Conservation (phyloP, 1,284 basidiomycete genomes). For the Naganishia cerealis region DNA sequence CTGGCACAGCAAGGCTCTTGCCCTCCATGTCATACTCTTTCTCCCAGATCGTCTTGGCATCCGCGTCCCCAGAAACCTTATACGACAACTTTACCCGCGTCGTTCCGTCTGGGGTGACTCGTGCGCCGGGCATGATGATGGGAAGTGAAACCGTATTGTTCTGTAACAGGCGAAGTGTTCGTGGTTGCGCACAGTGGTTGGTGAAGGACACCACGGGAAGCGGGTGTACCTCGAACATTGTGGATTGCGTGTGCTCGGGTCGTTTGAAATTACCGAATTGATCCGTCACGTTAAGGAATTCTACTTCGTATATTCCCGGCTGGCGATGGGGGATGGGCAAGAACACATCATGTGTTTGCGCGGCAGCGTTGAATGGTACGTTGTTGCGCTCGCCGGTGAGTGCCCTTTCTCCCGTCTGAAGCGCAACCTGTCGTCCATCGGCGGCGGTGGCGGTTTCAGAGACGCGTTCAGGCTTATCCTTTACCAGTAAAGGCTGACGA, state of each 20-base stretch:
- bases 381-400: not conserved
- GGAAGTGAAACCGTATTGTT: slow-evolving; percentile 40
- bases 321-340: slow-evolving; percentile 44
- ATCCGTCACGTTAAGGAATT: slow-evolving; percentile 51
- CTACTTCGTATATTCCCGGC: slow-evolving; percentile 55
- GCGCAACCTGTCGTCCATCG: slow-evolving; percentile 9
- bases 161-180: slow-evolving; percentile 36
- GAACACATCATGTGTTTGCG: slow-evolving; percentile 46
- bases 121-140: slow-evolving; percentile 35
- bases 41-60: slow-evolving; percentile 61
- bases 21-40: slow-evolving; percentile 61
- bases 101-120: slow-evolving; percentile 34
- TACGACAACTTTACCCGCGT: slow-evolving; percentile 37
- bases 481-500: slow-evolving; percentile 8
- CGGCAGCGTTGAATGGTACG: slow-evolving; percentile 29
- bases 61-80: slow-evolving; percentile 33
- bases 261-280: slow-evolving; percentile 57
- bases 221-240: slow-evolving; percentile 56
- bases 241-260: slow-evolving; percentile 56
- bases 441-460: slow-evolving; percentile 26
- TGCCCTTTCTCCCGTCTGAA: not conserved
- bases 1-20: slow-evolving; percentile 58
- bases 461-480: slow-evolving; percentile 36
- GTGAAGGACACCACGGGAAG: slow-evolving; percentile 57
- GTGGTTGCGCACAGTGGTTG: slow-evolving; percentile 46